Evolutionary conservation across 1,139 yeast genomes (phyloP).

Genomic region (Saccharomyces hybrid): DNA sequence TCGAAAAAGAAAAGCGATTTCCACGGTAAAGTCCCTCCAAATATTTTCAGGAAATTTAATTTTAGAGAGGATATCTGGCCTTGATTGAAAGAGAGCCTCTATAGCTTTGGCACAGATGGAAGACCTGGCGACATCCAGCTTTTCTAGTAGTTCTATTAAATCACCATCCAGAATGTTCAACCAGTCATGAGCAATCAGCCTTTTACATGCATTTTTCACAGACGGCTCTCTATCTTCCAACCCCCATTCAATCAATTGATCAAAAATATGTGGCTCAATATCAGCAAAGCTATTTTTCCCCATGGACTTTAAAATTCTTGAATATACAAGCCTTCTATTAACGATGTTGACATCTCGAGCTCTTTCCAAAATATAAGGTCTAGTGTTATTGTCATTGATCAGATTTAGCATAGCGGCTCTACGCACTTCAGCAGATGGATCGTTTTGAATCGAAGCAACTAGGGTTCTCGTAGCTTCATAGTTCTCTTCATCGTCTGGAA

Average conservation of each 20-base stretch:
- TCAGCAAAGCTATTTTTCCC: slow-evolving; percentile 50
- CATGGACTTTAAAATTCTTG: slow-evolving; percentile 59
- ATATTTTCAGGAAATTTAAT: slow-evolving; percentile 51
- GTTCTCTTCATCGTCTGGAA: slow-evolving; percentile 33
- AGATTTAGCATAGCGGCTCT: slow-evolving; percentile 74
- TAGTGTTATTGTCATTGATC: slow-evolving; percentile 45
- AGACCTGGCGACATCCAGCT: slow-evolving; percentile 60
- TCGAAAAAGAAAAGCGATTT: slow-evolving; percentile 65
- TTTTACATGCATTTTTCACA: slow-evolving; percentile 66
- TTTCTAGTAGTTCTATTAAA: slow-evolving; percentile 60
- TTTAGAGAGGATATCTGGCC: slow-evolving; percentile 54
- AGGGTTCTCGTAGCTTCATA: slow-evolving; percentile 49
- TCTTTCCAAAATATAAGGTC: slow-evolving; percentile 62
- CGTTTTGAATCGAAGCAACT: slow-evolving; percentile 56
- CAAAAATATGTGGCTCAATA: slow-evolving; percentile 54
- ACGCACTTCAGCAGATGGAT: slow-evolving; percentile 83
- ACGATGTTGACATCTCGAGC: slow-evolving; percentile 72
- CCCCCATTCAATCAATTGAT: slow-evolving; percentile 72
- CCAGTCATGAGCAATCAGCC: slow-evolving; percentile 70
- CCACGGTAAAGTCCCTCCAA: slow-evolving; percentile 70
- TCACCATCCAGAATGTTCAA: slow-evolving; percentile 61
- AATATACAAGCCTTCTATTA: slow-evolving; percentile 66
- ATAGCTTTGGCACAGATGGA: slow-evolving; percentile 62
- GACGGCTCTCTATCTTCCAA: slow-evolving; percentile 72
- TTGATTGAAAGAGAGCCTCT: slow-evolving; percentile 49